A percentile compares a stretch with the other conserved stretches of the same genome.
Conservation (phyloP, 2,329 filamentous ascomycete genomes). For the Ceratocystis ficicola region DNA sequence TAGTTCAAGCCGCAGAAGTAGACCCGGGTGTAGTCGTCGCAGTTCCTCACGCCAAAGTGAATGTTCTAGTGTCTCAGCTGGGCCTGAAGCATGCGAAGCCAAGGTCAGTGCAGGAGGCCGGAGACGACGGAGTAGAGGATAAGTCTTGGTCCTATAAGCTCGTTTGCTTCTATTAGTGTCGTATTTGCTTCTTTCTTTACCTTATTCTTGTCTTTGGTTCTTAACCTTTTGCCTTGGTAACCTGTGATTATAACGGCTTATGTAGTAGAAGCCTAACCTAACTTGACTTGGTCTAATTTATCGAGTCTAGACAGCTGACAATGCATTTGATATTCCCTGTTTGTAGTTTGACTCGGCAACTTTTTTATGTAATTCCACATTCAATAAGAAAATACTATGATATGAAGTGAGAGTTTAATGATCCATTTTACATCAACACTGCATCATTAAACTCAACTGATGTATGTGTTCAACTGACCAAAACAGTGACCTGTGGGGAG, state of each 20-base stretch:
- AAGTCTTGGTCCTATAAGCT: background rate
- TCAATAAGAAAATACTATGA: too few relatives aligned
- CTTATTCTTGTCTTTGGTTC: background rate
- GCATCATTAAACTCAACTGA: background rate
- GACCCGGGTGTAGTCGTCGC: background rate
- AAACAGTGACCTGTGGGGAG: background rate
- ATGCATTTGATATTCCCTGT: too few relatives aligned
- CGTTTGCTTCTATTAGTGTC: background rate
- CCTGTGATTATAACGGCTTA: too few relatives aligned
- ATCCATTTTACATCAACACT: background rate
- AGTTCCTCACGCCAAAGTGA: conserved; percentile 17
- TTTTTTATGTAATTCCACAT: too few relatives aligned
- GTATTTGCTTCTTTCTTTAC: conserved; percentile 8
- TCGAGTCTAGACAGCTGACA: too few relatives aligned
- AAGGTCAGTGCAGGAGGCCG: background rate
- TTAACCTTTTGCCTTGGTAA: background rate
- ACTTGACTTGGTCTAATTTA: too few relatives aligned
- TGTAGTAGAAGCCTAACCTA: too few relatives aligned
- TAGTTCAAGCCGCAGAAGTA: background rate
- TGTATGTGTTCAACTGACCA: background rate
- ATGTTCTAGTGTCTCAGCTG: conserved; percentile 13
- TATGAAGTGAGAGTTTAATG: background rate
- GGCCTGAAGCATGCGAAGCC: conserved; percentile 8
- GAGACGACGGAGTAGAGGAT: conserved; percentile 9
- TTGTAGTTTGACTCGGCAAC: too few relatives aligned